Evolutionary conservation across 306 rosid species (phyloP), one percentile per base, ranked within the genome.

Genomic region (Ochetophila trinervis): DNA sequence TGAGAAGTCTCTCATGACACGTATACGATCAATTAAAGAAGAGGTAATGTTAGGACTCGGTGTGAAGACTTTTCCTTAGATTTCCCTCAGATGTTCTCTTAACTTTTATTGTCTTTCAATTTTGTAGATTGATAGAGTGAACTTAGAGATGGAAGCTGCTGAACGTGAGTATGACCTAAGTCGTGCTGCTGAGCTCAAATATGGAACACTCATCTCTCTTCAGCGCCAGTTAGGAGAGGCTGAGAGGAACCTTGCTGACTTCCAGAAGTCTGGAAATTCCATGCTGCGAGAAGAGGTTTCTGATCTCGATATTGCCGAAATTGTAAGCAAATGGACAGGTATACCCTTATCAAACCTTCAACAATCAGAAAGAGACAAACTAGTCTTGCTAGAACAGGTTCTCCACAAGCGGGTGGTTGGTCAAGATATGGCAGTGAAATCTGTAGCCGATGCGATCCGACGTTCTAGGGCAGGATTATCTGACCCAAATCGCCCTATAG

Each of bases 101-200:
- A 20, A 21, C 4, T 19, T 74, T 50, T 0, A 0, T 65, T 69
- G 45, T 53, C 76, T 59, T 63, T 22, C 50, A 37, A 47, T 54
- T 76, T 15, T 75, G 70, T 76, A 93, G 97, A 88, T 93, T 72
- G 99, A 86, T 74, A 83, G 99, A 83, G 99, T 93, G 65, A 93
- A 93, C 87, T 83, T 84, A 20, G 99, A 93, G 83, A 86, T 93
- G 88, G 97, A 90, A 71, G 96, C 99, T 61, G 96, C 99, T 37
- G 96, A 88, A 76, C 93, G 96, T 59, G 99, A 88, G 60, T 88
- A 87, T 78, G 86, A 93, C 78, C 76, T 93, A 61, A 93, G 59
- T 78, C 96, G 97, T 48, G 99, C 99, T 48, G 99, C 99, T 30
- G 99, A 93, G 78, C 96, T 93, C 50, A 93, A 90, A 73, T 93